These are phyloP conservation scores for Paspalum vaginatum DNA, from an alignment of 176 grass and related monocot species.

Conservation along the genomic window DNA sequence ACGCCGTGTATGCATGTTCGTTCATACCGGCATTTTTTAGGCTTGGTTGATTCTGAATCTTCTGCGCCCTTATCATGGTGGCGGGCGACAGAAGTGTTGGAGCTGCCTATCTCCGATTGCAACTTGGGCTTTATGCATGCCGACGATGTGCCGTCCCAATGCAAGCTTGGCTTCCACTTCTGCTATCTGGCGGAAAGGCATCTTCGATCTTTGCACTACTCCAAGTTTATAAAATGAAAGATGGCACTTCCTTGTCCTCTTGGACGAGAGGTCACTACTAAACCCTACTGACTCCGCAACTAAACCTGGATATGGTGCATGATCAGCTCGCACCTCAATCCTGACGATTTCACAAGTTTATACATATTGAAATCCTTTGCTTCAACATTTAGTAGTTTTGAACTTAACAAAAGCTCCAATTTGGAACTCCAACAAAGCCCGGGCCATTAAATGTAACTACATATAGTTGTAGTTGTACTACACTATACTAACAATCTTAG, in stretches of 20 bases:
- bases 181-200: no score
- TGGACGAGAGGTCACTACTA: constrained; percentile 45
- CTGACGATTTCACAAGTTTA: constrained; percentile 13
- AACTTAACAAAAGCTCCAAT: background rate
- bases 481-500: no score
- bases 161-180: background rate
- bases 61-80: background rate
- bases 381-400: no score
- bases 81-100: constrained; percentile 12
- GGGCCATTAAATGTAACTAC: background rate
- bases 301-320: constrained; percentile 4
- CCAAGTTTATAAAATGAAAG: constrained; percentile 29
- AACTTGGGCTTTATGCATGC: constrained; percentile 31
- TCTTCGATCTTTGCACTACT: constrained; percentile 18
- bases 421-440: background rate
- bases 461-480: no score
- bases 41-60: background rate
- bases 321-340: background rate
- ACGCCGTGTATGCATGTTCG: no score
- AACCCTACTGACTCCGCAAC: constrained; percentile 38
- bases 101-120: background rate
- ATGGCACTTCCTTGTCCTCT: constrained; percentile 49
- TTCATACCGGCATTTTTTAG: no score
- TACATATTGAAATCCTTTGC: background rate
- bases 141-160: constrained; percentile 8